Conservation (phyloP, 2,329 filamentous ascomycete genomes). For the Stemphylium beticola region DNA sequence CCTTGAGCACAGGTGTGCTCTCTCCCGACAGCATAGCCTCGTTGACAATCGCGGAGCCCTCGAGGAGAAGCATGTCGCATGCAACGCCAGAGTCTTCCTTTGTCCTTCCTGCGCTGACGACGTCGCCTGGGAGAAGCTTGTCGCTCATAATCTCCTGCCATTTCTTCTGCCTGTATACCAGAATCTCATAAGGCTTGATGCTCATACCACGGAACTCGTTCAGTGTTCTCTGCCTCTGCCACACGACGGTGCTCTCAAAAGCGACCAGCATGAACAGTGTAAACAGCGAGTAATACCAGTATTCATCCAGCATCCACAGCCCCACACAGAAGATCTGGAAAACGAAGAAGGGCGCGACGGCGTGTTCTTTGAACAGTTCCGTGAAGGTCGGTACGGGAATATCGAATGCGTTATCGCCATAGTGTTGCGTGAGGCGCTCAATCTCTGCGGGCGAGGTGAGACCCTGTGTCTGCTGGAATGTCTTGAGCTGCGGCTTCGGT, state of each 20-base stretch:
- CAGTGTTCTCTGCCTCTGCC: slow-evolving; percentile 95
- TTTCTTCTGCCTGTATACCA: slow-evolving; percentile 83
- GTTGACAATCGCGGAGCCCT: slow-evolving; percentile 96
- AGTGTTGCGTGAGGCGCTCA: slow-evolving; percentile 83
- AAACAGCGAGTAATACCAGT: slow-evolving; percentile 99
- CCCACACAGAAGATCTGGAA: slow-evolving; percentile 99
- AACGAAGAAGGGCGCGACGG: slow-evolving; percentile 98
- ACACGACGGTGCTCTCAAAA: slow-evolving; percentile 98
- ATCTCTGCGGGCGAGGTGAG: slow-evolving; percentile 77
- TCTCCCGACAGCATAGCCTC: slow-evolving; percentile 99
- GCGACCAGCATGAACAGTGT: slow-evolving; percentile 97
- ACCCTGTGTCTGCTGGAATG: slow-evolving; percentile 81
- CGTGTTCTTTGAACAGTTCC: slow-evolving; percentile 97
- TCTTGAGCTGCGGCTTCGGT: slow-evolving; percentile 77
- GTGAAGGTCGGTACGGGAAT: slow-evolving; percentile 96
- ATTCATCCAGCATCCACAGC: slow-evolving; percentile 98
- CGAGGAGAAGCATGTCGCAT: slow-evolving; percentile 94
- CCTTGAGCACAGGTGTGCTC: slow-evolving; percentile 94
- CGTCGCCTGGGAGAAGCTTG: slow-evolving; percentile 87
- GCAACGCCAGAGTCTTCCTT: slow-evolving; percentile 97
- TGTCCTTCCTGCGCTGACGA: slow-evolving; percentile 89
- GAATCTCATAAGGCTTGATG: slow-evolving; percentile 97
- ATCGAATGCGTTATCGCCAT: slow-evolving; percentile 95
- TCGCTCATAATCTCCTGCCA: slow-evolving; percentile 92
- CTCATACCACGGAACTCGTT: slow-evolving; percentile 99